phyloP scores from a whole-genome alignment of 208 protist genomes.

The Naegleria fowleri region DNA sequence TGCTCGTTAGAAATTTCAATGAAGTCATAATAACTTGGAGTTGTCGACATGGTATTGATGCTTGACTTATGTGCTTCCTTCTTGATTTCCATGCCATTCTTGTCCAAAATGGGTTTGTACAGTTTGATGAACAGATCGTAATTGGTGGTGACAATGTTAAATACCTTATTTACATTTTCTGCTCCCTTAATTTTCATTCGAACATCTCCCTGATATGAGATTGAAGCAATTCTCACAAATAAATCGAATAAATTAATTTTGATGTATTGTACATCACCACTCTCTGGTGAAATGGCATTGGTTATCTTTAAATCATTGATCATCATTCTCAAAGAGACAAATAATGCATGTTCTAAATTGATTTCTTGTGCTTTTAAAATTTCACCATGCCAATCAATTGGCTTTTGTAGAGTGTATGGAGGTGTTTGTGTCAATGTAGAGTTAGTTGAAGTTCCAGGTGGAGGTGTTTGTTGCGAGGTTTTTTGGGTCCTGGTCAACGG shows the following conservation, averaged over 20 bases:
- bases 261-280: neutral
- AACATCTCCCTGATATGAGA: neutral
- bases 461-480: no score
- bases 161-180: neutral
- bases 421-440: no score
- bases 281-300: neutral
- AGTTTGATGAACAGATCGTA: neutral
- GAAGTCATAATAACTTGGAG: no score
- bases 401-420: no score
- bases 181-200: neutral
- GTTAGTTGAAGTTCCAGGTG: neutral
- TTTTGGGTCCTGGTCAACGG: neutral
- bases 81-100: neutral
- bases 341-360: neutral
- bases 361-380: neutral
- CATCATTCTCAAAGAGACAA: neutral
- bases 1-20: no score
- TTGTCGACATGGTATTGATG: no score
- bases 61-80: neutral
- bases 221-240: neutral
- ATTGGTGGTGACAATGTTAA: neutral
- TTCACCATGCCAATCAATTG: neutral
- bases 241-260: constrained; percentile 11
- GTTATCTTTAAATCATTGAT: neutral
- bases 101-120: neutral